Percentiles rank a stretch among this genome's conserved stretches.
phyloP scores from a whole-genome alignment of 768 basidiomycete genomes.

The Leucogyrophana mollusca region DNA sequence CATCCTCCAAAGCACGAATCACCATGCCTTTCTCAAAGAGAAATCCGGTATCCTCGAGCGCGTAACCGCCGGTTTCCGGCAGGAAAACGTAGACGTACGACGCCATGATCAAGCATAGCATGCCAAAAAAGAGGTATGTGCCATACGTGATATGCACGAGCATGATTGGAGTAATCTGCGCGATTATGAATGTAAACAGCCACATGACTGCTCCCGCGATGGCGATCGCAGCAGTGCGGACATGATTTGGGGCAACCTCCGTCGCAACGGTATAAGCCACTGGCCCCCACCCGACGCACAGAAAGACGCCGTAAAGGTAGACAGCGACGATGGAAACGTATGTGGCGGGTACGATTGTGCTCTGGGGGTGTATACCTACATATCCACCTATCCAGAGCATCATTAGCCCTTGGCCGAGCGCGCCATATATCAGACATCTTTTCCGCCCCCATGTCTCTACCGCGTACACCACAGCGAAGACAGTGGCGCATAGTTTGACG shows the following conservation, averaged over 20 bases:
- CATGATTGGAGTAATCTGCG: slow-evolving; percentile 38
- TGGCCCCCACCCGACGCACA: slow-evolving; percentile 32
- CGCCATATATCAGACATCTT: slow-evolving; percentile 33
- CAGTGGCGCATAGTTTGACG: slow-evolving; percentile 34
- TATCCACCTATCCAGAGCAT: slow-evolving; percentile 39
- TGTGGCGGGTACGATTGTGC: slow-evolving; percentile 23
- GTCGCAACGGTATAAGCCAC: slow-evolving; percentile 33
- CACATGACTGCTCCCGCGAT: slow-evolving; percentile 31
- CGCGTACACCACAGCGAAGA: slow-evolving; percentile 31
- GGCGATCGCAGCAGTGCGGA: slow-evolving; percentile 30
- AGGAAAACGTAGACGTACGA: slow-evolving; percentile 34
- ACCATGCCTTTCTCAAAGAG: slow-evolving; percentile 34
- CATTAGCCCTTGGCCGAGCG: slow-evolving; percentile 31
- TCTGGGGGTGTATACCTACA: slow-evolving; percentile 26
- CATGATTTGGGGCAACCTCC: slow-evolving; percentile 36
- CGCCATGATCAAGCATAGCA: slow-evolving; percentile 27
- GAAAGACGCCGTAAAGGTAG: slow-evolving; percentile 36
- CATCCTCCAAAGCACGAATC: slow-evolving; percentile 28
- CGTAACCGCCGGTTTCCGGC: slow-evolving; percentile 39
- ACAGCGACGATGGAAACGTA: slow-evolving; percentile 36
- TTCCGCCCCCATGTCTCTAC: slow-evolving; percentile 41
- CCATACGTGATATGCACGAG: slow-evolving; percentile 24
- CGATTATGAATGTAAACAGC: slow-evolving; percentile 37
- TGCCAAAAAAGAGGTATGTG: slow-evolving; percentile 33
- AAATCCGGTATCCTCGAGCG: slow-evolving; percentile 36